Conservation (phyloP, 2,329 filamentous ascomycete genomes). For the Mycocentrospora acerina region DNA sequence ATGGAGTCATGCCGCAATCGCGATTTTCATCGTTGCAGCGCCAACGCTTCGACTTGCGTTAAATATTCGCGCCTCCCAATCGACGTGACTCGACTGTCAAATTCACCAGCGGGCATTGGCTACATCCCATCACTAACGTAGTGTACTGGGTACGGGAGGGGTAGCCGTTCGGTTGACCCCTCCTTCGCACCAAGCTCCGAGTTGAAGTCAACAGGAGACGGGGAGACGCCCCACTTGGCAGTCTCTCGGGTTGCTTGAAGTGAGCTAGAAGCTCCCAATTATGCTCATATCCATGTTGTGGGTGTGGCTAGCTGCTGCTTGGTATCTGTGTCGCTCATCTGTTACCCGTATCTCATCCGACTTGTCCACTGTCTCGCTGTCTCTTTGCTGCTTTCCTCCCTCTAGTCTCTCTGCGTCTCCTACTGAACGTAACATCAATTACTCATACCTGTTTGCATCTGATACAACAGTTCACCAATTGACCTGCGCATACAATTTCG, state of each 20-base stretch:
- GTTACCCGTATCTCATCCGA: constrained; percentile 23
- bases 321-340: constrained; percentile 17
- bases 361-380: constrained; percentile 8
- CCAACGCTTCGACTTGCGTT: constrained; percentile 15
- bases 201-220: constrained; percentile 14
- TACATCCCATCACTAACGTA: constrained; percentile 6
- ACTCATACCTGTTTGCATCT: not conserved
- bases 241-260: constrained; percentile 17
- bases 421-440: not conserved
- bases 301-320: constrained; percentile 20
- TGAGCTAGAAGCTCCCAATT: constrained; percentile 18
- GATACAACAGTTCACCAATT: not conserved
- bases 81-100: constrained; percentile 15
- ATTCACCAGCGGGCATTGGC: constrained; percentile 26
- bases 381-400: not conserved
- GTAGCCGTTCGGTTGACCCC: constrained; percentile 17
- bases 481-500: not conserved
- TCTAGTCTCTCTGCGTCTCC: constrained; percentile 1
- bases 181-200: constrained; percentile 15
- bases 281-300: constrained; percentile 15
- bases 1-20: constrained; percentile 11
- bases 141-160: constrained; percentile 4
- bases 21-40: constrained; percentile 13
- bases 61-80: constrained; percentile 17
- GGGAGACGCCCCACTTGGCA: constrained; percentile 17